A percentile compares a stretch with the other conserved stretches of the same genome.
Conservation (phyloP, 2,329 filamentous ascomycete genomes). For the Aspergillus tubingensis region DNA sequence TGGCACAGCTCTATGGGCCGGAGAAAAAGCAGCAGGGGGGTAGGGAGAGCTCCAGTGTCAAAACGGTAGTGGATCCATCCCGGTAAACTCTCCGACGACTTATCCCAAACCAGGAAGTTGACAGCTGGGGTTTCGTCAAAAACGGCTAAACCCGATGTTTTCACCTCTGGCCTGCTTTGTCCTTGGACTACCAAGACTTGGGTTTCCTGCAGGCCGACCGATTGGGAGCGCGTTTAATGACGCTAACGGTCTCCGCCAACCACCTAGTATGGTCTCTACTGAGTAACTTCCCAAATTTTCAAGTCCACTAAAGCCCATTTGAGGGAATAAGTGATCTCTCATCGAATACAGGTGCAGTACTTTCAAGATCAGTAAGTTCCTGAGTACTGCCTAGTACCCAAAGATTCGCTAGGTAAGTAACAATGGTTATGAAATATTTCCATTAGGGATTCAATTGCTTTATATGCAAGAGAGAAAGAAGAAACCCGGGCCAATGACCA, state of each 20-base stretch:
- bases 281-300: too few species aligned
- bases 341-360: too few species aligned
- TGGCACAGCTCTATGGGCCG: not conserved
- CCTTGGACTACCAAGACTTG: slow-evolving; percentile 9
- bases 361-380: too few species aligned
- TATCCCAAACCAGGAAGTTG: slow-evolving; percentile 31
- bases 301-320: too few species aligned
- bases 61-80: slow-evolving; percentile 19
- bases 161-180: slow-evolving; percentile 2
- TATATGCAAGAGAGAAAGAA: too few species aligned
- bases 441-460: too few species aligned
- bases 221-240: slow-evolving; percentile 13
- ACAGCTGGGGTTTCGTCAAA: slow-evolving; percentile 30
- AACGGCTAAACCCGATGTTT: slow-evolving; percentile 12
- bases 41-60: not conserved
- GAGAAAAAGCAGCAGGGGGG: not conserved
- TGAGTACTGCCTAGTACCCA: too few species aligned
- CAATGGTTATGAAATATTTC: too few species aligned
- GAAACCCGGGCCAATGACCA: too few species aligned
- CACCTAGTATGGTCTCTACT: not conserved
- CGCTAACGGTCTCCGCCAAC: not conserved
- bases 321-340: too few species aligned
- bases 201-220: slow-evolving; percentile 23
- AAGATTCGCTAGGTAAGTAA: too few species aligned
- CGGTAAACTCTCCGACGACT: slow-evolving; percentile 34